A percentile compares a stretch with the other conserved stretches of the same genome.
These are phyloP conservation scores for Lentinula edodes DNA, from an alignment of 768 basidiomycete species.

Conservation along the genomic window DNA sequence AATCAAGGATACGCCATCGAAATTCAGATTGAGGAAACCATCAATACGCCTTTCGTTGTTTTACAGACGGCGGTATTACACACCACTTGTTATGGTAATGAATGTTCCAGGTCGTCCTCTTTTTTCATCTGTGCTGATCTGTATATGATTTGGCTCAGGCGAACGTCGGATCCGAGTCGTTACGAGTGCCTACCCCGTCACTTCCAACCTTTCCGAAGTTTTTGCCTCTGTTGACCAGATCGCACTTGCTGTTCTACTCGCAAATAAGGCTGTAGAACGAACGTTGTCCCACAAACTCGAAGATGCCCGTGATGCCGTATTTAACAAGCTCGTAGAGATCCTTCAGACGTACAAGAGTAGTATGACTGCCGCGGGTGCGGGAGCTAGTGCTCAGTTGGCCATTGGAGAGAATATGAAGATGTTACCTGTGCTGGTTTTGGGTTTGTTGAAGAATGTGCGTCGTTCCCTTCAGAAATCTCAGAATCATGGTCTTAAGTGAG, in stretches of 20 bases:
- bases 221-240: constrained; percentile 90
- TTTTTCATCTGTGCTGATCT: background rate
- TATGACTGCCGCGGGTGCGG: constrained; percentile 91
- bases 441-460: constrained; percentile 87
- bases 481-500: constrained; percentile 1
- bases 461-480: background rate
- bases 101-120: background rate
- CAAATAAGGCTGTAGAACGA: constrained; percentile 91
- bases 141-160: constrained; percentile 25
- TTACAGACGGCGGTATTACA: constrained; percentile 93
- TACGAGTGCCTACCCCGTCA: constrained; percentile 83
- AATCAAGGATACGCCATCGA: constrained; percentile 97
- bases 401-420: constrained; percentile 93
- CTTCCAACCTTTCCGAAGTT: constrained; percentile 80
- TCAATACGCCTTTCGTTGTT: constrained; percentile 87
- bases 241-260: constrained; percentile 76
- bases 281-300: constrained; percentile 82
- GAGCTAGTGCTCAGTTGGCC: constrained; percentile 90
- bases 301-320: constrained; percentile 80
- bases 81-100: constrained; percentile 80
- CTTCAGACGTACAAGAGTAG: constrained; percentile 88
- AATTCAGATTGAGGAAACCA: constrained; percentile 90
- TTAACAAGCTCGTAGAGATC: constrained; percentile 81
- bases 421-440: constrained; percentile 86
- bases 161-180: constrained; percentile 90